These are phyloP conservation scores for Aciculosporium take DNA, from an alignment of 2,329 filamentous ascomycete species.

Conservation along the genomic window DNA sequence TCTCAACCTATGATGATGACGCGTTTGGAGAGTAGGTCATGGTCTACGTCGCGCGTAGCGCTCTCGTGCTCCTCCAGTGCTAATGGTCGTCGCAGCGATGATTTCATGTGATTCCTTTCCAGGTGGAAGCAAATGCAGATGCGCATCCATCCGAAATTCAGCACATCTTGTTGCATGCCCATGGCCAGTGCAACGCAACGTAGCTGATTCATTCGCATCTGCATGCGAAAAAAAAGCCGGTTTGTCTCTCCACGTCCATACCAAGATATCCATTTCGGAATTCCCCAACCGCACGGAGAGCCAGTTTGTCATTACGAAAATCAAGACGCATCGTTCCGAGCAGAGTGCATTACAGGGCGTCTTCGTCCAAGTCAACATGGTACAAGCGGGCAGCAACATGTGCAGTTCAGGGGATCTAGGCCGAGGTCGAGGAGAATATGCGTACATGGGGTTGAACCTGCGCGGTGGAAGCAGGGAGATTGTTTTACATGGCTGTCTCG, in stretches of 20 bases:
- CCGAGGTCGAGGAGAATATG: neutral
- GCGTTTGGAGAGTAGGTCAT: slow-evolving; percentile 65
- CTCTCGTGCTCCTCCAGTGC: neutral
- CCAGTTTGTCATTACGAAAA: neutral
- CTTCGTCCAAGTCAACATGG: neutral
- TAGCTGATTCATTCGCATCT: neutral
- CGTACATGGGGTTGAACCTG: neutral
- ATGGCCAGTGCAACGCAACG: neutral
- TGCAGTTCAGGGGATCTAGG: neutral
- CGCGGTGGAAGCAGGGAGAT: neutral
- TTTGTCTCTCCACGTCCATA: neutral
- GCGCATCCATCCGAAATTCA: neutral
- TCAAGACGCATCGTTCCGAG: neutral
- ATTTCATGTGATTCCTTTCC: slow-evolving; percentile 50
- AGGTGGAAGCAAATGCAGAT: neutral
- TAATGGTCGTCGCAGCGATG: slow-evolving; percentile 33
- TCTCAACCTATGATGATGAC: slow-evolving; percentile 66
- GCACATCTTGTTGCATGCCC: neutral
- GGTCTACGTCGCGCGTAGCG: too few species aligned
- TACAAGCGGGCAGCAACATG: neutral
- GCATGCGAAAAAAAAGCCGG: neutral
- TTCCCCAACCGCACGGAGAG: neutral
- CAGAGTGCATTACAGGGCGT: neutral
- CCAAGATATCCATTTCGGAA: neutral
- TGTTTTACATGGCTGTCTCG: neutral